phyloP scores from a whole-genome alignment of 1,139 yeast genomes.

The Kodamaea derodonti region DNA sequence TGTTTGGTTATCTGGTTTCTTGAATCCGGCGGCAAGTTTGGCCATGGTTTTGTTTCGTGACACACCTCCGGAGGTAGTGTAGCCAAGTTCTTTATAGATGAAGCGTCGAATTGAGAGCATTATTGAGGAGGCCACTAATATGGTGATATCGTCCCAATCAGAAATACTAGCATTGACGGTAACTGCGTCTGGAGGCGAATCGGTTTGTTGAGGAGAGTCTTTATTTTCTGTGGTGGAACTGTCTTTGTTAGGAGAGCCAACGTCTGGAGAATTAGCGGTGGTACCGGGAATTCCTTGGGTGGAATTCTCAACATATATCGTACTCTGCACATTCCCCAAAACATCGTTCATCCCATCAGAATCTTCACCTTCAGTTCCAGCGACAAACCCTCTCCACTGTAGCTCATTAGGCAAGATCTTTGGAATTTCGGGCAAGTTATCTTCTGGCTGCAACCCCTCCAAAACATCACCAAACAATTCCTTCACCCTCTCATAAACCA shows the following conservation, averaged over 20 bases:
- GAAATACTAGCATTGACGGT: conserved; percentile 11
- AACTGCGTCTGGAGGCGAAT: background rate
- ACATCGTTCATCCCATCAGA: background rate
- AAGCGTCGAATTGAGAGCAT: conserved; percentile 50
- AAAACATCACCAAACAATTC: conserved; percentile 25
- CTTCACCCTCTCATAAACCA: conserved; percentile 22
- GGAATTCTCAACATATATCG: background rate
- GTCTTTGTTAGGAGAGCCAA: background rate
- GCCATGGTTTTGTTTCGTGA: conserved; percentile 75
- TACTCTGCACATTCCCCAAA: too few species aligned
- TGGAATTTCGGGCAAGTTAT: conserved; percentile 52
- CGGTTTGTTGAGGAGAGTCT: background rate
- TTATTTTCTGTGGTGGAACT: background rate
- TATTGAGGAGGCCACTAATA: conserved; percentile 61
- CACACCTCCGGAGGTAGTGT: conserved; percentile 89
- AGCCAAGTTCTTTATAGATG: conserved; percentile 57
- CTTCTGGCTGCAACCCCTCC: conserved; percentile 5
- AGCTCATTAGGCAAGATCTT: conserved; percentile 27
- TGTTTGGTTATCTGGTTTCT: conserved; percentile 86
- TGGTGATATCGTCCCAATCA: conserved; percentile 87
- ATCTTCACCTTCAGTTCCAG: conserved; percentile 1
- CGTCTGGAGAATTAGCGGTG: background rate
- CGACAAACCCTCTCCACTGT: conserved; percentile 28
- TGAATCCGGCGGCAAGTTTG: conserved; percentile 82
- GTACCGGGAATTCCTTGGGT: background rate